phyloP scores from a whole-genome alignment of 352 stramenopile species.

The Peronosclerospora sorghi region DNA sequence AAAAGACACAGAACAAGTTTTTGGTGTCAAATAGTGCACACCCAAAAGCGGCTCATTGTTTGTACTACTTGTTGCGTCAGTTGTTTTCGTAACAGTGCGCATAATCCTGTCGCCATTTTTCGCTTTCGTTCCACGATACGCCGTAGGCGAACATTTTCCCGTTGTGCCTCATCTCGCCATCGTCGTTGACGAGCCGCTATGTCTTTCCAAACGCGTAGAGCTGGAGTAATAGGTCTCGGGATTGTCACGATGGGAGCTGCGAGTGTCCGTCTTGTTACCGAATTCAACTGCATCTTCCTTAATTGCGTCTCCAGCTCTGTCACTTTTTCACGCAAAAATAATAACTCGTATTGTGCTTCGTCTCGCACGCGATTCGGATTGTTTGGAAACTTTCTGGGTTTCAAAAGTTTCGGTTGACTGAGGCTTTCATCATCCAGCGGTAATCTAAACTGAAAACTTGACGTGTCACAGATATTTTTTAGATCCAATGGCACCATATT shows the following conservation, averaged over 20 bases:
- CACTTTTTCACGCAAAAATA: slow-evolving; percentile 56
- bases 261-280: not conserved
- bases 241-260: not conserved
- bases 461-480: slow-evolving; percentile 1
- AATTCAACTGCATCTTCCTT: slow-evolving; percentile 16
- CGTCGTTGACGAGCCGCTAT: slow-evolving; percentile 10
- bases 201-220: slow-evolving; percentile 12
- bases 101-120: slow-evolving; percentile 15
- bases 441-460: slow-evolving; percentile 1
- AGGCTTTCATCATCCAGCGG: not conserved
- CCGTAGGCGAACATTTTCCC: slow-evolving; percentile 22
- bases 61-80: slow-evolving; percentile 14
- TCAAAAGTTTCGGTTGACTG: not conserved
- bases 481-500: slow-evolving; percentile 13
- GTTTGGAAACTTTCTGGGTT: slow-evolving; percentile 7
- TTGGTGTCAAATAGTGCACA: not conserved
- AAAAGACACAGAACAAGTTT: not conserved
- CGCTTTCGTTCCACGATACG: slow-evolving; percentile 16
- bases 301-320: slow-evolving; percentile 41
- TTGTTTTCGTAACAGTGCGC: slow-evolving; percentile 13
- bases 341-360: slow-evolving; percentile 45
- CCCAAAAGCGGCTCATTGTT: not conserved
- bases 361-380: slow-evolving; percentile 23
- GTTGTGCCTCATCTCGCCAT: slow-evolving; percentile 10
- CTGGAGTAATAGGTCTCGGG: not conserved